Evolutionary conservation across 2,329 filamentous ascomycete species (phyloP).

Genomic region (Sporothrix brunneoviolacea): DNA sequence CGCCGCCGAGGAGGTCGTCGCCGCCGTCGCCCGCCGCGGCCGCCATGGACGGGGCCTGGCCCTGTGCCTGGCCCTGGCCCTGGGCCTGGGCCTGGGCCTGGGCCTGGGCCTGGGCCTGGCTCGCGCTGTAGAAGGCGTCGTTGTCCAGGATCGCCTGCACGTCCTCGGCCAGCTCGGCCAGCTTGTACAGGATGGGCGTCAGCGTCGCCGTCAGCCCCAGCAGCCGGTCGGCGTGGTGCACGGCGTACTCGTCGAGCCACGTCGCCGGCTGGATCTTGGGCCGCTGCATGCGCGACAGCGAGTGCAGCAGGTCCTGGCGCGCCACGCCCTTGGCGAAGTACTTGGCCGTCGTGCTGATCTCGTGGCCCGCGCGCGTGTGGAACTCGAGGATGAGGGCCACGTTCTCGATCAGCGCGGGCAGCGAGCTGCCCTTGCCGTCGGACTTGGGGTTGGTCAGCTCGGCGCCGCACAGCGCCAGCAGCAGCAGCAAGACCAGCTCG

Average conservation of each 20-base stretch:
- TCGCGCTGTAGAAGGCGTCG: background rate
- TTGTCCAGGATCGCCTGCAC: slow-evolving; percentile 11
- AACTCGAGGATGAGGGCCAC: slow-evolving; percentile 15
- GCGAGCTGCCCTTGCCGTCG: slow-evolving; percentile 14
- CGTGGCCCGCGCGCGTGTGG: slow-evolving; percentile 12
- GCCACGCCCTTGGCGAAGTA: slow-evolving; percentile 18
- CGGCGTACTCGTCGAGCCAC: slow-evolving; percentile 16
- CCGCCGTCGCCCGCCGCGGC: background rate
- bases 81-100: too few species aligned
- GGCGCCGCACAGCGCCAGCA: slow-evolving; percentile 16
- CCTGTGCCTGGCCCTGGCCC: too few species aligned
- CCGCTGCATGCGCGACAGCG: slow-evolving; percentile 15
- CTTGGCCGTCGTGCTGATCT: slow-evolving; percentile 12
- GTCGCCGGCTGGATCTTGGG: slow-evolving; percentile 14
- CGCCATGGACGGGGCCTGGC: too few species aligned
- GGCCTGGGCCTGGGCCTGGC: background rate
- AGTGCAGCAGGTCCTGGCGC: slow-evolving; percentile 16
- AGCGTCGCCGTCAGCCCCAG: slow-evolving; percentile 14
- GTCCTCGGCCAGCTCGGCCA: slow-evolving; percentile 16
- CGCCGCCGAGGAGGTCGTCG: background rate
- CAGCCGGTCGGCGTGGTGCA: slow-evolving; percentile 16
- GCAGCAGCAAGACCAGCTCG: slow-evolving; percentile 14
- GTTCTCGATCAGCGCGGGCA: slow-evolving; percentile 16
- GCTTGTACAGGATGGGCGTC: slow-evolving; percentile 11
- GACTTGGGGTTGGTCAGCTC: slow-evolving; percentile 20